A percentile compares a stretch with the other conserved stretches of the same genome.
Conservation (phyloP, 257 asterid species). For the Nicotiana obtusifolia region DNA sequence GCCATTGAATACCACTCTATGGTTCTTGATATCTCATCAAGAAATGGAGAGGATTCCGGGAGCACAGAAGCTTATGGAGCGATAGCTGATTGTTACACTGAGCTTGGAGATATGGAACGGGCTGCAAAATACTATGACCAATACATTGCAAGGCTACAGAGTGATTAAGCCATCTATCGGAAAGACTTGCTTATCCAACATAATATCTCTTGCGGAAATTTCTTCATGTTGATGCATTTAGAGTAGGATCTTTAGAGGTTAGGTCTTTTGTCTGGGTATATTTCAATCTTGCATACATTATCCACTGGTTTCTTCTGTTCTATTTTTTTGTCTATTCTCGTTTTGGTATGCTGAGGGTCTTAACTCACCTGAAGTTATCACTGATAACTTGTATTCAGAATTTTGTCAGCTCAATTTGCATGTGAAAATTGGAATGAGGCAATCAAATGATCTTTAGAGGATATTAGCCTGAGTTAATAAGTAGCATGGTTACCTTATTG, state of each 20-base stretch:
- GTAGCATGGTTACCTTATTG: not conserved
- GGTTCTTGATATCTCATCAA: conserved; percentile 74
- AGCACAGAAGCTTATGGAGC: conserved; percentile 95
- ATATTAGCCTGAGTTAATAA: not conserved
- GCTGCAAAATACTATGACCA: conserved; percentile 91
- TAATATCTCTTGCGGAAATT: not conserved
- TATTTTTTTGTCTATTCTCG: not conserved
- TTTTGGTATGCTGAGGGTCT: not conserved
- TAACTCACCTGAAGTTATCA: not conserved
- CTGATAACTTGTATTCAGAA: not conserved
- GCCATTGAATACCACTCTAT: conserved; percentile 75
- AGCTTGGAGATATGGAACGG: conserved; percentile 83
- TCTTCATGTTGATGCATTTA: not conserved
- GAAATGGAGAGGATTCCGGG: conserved; percentile 92
- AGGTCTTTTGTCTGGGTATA: not conserved
- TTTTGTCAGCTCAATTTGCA: not conserved
- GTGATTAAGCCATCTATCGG: not conserved
- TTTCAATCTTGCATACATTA: not conserved
- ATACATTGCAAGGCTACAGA: conserved; percentile 53
- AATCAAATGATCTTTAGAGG: not conserved
- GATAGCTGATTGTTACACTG: conserved; percentile 95
- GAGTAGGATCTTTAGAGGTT: not conserved
- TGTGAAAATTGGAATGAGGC: not conserved
- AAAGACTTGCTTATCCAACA: not conserved
- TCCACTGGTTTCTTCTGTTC: not conserved